These are phyloP conservation scores for Aspergillus felis DNA, from an alignment of 2,329 filamentous ascomycete species.

Conservation along the genomic window DNA sequence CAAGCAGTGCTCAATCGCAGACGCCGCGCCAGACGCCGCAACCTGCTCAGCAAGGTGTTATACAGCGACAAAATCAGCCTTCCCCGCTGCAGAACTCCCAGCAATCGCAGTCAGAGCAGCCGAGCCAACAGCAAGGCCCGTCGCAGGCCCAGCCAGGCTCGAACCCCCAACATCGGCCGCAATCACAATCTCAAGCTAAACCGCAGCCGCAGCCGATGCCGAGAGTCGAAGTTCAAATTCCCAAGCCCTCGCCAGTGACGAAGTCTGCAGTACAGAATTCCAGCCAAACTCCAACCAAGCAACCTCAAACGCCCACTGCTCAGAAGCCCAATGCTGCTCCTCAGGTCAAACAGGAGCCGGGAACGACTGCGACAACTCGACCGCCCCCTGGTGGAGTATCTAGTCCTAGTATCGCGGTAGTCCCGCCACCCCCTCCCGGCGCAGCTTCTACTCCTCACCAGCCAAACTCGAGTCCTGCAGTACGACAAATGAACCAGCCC, in stretches of 20 bases:
- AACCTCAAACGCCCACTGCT: slow-evolving; percentile 12
- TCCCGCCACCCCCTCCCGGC: slow-evolving; percentile 7
- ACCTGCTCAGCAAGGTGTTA: slow-evolving; percentile 8
- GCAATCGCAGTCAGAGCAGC: slow-evolving; percentile 9
- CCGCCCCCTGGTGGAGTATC: slow-evolving; percentile 9
- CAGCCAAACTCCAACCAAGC: slow-evolving; percentile 5
- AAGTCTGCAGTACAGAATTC: slow-evolving; percentile 2
- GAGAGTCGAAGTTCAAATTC: slow-evolving; percentile 20
- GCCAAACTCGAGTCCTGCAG: slow-evolving; percentile 16
- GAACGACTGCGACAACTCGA: slow-evolving; percentile 8
- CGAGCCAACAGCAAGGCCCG: slow-evolving; percentile 2
- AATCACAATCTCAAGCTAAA: slow-evolving; percentile 5
- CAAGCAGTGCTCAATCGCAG: slow-evolving; percentile 15
- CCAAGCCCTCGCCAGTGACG: slow-evolving; percentile 7
- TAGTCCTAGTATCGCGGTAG: slow-evolving; percentile 8
- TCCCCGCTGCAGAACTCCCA: slow-evolving; percentile 7
- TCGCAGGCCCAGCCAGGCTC: background rate
- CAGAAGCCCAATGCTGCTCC: slow-evolving; percentile 14
- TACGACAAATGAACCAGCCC: slow-evolving; percentile 19
- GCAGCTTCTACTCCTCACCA: slow-evolving; percentile 13
- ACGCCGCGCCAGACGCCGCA: slow-evolving; percentile 15
- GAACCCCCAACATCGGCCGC: slow-evolving; percentile 4
- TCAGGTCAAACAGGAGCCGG: slow-evolving; percentile 30
- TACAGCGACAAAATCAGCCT: slow-evolving; percentile 6
- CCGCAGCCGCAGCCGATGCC: slow-evolving; percentile 9